phyloP scores from a whole-genome alignment of 73 alveolate species.

The Symbiodinium natans region DNA sequence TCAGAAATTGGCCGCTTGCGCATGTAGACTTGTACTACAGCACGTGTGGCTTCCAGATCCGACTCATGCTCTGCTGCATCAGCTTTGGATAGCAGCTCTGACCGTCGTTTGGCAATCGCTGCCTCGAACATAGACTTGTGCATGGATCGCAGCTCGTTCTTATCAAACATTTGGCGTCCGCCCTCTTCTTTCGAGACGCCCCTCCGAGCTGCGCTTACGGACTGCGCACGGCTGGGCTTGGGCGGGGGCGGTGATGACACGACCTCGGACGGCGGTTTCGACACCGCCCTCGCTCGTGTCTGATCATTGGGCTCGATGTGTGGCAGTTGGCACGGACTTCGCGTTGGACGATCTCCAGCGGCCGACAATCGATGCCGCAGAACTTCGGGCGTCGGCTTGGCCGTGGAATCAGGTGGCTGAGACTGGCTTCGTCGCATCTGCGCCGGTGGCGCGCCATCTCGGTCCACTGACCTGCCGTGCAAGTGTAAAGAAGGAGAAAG shows the following conservation, averaged over 20 bases:
- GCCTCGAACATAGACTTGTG: constrained; percentile 58
- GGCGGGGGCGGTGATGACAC: background rate
- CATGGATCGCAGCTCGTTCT: constrained; percentile 85
- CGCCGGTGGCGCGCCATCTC: background rate
- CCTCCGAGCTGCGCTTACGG: constrained; percentile 24
- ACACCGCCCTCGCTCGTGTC: background rate
- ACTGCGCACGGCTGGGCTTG: constrained; percentile 41
- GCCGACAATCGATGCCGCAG: background rate
- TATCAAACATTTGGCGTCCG: constrained; percentile 91
- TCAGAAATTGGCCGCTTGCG: constrained; percentile 79
- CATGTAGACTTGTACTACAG: constrained; percentile 64
- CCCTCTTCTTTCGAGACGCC: constrained; percentile 40
- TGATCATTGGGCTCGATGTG: background rate
- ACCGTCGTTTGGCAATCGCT: constrained; percentile 16
- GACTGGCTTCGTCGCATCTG: constrained; percentile 4
- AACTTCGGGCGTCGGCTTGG: background rate
- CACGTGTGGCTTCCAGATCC: constrained; percentile 69
- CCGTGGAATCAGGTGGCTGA: background rate
- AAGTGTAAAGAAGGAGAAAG: background rate
- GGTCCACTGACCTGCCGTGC: background rate
- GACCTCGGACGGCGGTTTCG: background rate
- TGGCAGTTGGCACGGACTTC: background rate
- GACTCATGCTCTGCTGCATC: constrained; percentile 32
- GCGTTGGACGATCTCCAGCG: background rate
- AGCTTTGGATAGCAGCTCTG: constrained; percentile 25